These are phyloP conservation scores for Pachyrhizus erosus DNA, from an alignment of 306 rosid species.

Conservation along the genomic window DNA sequence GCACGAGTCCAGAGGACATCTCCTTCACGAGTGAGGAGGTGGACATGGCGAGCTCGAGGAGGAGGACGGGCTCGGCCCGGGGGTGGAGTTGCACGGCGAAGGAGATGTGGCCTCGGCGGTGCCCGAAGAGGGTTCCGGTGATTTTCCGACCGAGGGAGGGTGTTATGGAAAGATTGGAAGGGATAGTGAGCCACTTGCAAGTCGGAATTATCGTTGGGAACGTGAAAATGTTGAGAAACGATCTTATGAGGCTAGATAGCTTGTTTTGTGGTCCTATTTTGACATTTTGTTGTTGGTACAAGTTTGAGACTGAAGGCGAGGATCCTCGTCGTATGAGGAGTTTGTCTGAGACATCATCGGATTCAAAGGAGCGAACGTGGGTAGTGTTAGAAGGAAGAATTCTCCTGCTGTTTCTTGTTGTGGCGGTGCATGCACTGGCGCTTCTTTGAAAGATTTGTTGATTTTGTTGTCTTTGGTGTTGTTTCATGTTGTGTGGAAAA, in stretches of 20 bases:
- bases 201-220: constrained; percentile 61
- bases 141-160: constrained; percentile 68
- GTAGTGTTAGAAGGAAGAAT: constrained; percentile 54
- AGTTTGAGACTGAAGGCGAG: constrained; percentile 44
- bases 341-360: constrained; percentile 53
- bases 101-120: constrained; percentile 86
- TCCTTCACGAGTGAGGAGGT: constrained; percentile 81
- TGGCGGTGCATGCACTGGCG: constrained; percentile 47
- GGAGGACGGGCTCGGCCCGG: constrained; percentile 63
- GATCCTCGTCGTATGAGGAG: constrained; percentile 53
- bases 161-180: constrained; percentile 58
- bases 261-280: constrained; percentile 38
- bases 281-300: neutral
- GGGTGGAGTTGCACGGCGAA: constrained; percentile 91
- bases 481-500: constrained; percentile 55
- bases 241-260: constrained; percentile 63
- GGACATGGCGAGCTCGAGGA: constrained; percentile 83
- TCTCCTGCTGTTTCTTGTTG: constrained; percentile 50
- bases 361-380: constrained; percentile 19
- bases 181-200: constrained; percentile 77
- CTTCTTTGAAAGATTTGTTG: constrained; percentile 56
- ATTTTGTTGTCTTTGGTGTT: constrained; percentile 50
- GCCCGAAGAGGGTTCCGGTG: constrained; percentile 93
- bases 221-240: constrained; percentile 68
- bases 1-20: constrained; percentile 93